Percentiles rank a stretch among this genome's conserved stretches.
phyloP scores from a whole-genome alignment of 345 rosid species.

The Gossypium anomalum region DNA sequence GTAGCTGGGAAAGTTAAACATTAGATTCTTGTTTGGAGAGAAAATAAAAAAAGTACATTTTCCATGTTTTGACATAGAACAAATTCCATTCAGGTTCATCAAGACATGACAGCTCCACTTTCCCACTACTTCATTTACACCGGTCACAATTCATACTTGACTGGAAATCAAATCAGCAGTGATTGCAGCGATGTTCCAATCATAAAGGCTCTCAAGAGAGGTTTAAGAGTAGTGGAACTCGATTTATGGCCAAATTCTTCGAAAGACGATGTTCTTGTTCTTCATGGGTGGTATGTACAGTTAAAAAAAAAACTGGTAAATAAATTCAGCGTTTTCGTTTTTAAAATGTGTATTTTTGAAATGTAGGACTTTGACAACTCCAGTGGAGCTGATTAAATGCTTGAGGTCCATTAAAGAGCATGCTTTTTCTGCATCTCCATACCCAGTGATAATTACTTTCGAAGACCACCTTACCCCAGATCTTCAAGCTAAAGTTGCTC shows the following conservation, averaged over 20 bases:
- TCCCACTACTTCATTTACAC: conserved; percentile 85
- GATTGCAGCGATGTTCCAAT: conserved; percentile 92
- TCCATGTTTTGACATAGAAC: not conserved
- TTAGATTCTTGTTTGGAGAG: not conserved
- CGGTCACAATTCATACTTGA: conserved; percentile 88
- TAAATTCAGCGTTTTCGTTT: not conserved
- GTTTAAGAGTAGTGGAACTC: conserved; percentile 84
- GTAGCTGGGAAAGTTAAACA: not conserved
- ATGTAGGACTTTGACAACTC: conserved; percentile 76
- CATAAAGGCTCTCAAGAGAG: conserved; percentile 59
- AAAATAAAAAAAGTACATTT: not conserved
- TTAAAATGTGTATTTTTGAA: conserved; percentile 17
- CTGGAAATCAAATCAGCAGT: conserved; percentile 91
- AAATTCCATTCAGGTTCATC: conserved; percentile 58
- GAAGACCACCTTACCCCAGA: conserved; percentile 74
- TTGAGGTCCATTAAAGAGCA: conserved; percentile 62
- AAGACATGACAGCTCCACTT: conserved; percentile 81
- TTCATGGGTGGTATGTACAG: conserved; percentile 71
- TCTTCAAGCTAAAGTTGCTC: conserved; percentile 73
- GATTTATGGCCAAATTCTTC: conserved; percentile 91
- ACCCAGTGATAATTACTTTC: conserved; percentile 68
- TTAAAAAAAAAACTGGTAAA: not conserved
- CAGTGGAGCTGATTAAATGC: conserved; percentile 67
- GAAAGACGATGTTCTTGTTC: conserved; percentile 65
- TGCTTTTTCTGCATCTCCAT: conserved; percentile 64